Percentiles rank a stretch among this genome's conserved stretches.
These are phyloP conservation scores for Aureobasidium pullulans DNA, from an alignment of 2,329 filamentous ascomycete species.

Conservation along the genomic window DNA sequence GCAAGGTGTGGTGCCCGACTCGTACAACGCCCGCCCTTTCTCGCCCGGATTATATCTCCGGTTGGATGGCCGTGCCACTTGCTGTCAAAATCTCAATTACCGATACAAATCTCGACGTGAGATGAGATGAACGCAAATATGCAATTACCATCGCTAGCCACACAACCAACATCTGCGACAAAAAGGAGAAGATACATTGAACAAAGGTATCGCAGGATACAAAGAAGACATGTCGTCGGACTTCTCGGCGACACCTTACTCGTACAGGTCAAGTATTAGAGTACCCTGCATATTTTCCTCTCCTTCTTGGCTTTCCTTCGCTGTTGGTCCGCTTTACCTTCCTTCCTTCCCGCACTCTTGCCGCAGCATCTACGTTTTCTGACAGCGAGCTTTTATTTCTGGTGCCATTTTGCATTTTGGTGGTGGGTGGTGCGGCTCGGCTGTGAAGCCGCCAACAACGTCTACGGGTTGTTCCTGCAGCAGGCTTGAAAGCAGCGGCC, in stretches of 20 bases:
- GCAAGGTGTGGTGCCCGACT: not conserved
- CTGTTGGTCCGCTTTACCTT: not conserved
- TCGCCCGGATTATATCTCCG: not conserved
- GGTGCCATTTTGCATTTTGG: not conserved
- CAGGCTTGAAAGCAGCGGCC: too few species aligned
- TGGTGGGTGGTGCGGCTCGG: too few species aligned
- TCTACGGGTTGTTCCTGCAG: too few species aligned
- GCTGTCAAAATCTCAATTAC: not conserved
- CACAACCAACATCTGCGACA: too few species aligned
- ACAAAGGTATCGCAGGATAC: too few species aligned
- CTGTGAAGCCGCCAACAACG: too few species aligned
- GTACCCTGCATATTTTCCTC: not conserved
- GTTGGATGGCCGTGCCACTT: too few species aligned
- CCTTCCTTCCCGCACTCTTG: not conserved
- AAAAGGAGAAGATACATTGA: too few species aligned
- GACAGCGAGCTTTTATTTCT: not conserved
- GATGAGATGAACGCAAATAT: not conserved
- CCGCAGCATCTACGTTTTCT: constrained; percentile 10
- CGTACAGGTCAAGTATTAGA: too few species aligned
- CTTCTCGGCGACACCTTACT: not conserved
- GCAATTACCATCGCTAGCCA: too few species aligned
- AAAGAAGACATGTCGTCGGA: not conserved
- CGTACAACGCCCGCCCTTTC: not conserved
- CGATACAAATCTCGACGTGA: not conserved
- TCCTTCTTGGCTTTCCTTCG: not conserved